Evolutionary conservation across 495 filamentous ascomycete species (phyloP), one percentile per base, ranked within the genome.

Genomic region (Penicillium lividum): DNA sequence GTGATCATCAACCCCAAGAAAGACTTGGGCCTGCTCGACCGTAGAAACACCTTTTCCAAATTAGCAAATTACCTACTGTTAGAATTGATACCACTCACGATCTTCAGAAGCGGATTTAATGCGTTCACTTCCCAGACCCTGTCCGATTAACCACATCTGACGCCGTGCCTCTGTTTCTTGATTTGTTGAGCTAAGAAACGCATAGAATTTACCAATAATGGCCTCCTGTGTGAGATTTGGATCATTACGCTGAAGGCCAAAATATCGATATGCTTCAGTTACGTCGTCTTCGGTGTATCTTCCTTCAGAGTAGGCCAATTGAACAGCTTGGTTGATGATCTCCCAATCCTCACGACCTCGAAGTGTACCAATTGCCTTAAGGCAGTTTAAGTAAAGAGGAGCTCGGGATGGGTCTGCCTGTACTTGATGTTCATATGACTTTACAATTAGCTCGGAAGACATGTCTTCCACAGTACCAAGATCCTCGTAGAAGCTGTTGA

Each of bases 21-120:
- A 89, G 5, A 80, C 67, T 16, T 85, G 69, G 4, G 86, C 86
- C 65, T 88, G 84, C 52, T 85, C 80, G 51, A 82, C 83, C 15
- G 76, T 87, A 33, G 81, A 73, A n/a, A 89, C 77, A 29, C 74
- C 78, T 82, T 50, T 63, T 34, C 2, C n/a, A 34, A 8, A 31
- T 68, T 52, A 68, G 60, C 33, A 36, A 11, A 13, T 36, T 11
- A 36, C 33, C 13, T 36, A 1, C 33, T 36, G 33, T 10, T 9
- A 36, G 13, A 1, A 11, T 36, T 9, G 8, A 36, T 36, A 36
- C 9, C 33, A 60, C 73, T 66, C 67, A 81, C 82, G 77, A 53
- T 86, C 78, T 61, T 83, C 79, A 7, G 85, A 80, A 4, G 79
- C 79, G 42, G 78, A 72, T 62, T 80, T 77, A 40, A 89, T 82